Conservation (phyloP, 1,284 basidiomycete genomes). For the Boletus mariae region DNA sequence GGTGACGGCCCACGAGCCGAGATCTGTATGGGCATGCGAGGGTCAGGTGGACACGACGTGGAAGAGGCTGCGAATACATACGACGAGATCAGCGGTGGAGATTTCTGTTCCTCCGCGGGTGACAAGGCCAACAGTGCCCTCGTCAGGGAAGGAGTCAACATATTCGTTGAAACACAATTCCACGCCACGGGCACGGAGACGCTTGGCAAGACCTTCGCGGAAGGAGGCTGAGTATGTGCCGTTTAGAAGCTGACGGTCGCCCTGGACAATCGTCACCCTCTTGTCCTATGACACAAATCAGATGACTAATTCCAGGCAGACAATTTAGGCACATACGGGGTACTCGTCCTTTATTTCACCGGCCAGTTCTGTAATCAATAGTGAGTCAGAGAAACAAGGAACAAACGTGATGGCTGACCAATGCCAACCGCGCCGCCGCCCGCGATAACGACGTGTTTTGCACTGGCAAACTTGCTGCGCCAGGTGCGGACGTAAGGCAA, state of each 20-base stretch:
- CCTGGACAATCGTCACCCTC: slow-evolving; percentile 63
- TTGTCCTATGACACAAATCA: slow-evolving; percentile 40
- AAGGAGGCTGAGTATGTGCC: slow-evolving; percentile 52
- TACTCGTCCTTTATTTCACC: slow-evolving; percentile 56
- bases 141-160: slow-evolving; percentile 44
- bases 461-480: slow-evolving; percentile 44
- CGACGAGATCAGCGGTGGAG: slow-evolving; percentile 52
- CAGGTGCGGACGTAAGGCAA: slow-evolving; percentile 39
- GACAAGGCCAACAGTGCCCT: slow-evolving; percentile 36
- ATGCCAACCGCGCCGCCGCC: slow-evolving; percentile 64
- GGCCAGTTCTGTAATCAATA: slow-evolving; percentile 43
- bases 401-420: slow-evolving; percentile 37
- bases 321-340: slow-evolving; percentile 36
- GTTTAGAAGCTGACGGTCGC: slow-evolving; percentile 51
- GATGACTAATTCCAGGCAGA: slow-evolving; percentile 4
- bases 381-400: slow-evolving; percentile 3
- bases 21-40: slow-evolving; percentile 34
- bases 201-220: slow-evolving; percentile 45
- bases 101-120: slow-evolving; percentile 54
- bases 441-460: slow-evolving; percentile 50
- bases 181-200: slow-evolving; percentile 43
- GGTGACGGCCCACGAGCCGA: slow-evolving; percentile 47
- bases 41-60: background rate
- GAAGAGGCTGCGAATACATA: slow-evolving; percentile 31
- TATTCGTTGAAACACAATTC: slow-evolving; percentile 53